Conservation (phyloP, 2,329 filamentous ascomycete species). For the Exophiala xenobiotica region DNA sequence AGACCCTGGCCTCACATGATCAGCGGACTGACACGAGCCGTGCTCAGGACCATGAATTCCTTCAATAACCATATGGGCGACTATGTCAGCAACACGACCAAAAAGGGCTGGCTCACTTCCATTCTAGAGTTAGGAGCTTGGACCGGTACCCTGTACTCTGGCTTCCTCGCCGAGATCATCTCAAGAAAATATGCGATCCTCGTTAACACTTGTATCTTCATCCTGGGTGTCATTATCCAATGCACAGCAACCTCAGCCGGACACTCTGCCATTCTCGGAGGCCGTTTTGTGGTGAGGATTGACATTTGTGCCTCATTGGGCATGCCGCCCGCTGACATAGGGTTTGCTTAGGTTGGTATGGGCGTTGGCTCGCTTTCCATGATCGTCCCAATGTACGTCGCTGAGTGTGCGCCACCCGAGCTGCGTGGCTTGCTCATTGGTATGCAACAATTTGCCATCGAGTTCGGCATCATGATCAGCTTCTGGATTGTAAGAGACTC, state of each 20-base stretch:
- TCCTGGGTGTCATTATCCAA: slow-evolving; percentile 41
- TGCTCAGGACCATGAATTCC: slow-evolving; percentile 32
- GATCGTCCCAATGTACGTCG: slow-evolving; percentile 43
- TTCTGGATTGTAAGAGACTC: slow-evolving; percentile 38
- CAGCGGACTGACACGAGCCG: slow-evolving; percentile 36
- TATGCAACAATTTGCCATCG: slow-evolving; percentile 45
- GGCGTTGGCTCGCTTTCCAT: slow-evolving; percentile 45
- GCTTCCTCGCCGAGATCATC: slow-evolving; percentile 39
- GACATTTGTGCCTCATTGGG: neutral
- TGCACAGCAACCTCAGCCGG: slow-evolving; percentile 47
- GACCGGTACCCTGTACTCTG: slow-evolving; percentile 40
- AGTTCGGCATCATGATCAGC: slow-evolving; percentile 45
- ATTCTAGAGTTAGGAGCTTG: slow-evolving; percentile 45
- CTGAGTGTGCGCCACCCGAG: slow-evolving; percentile 39
- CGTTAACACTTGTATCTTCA: slow-evolving; percentile 38
- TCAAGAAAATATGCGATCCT: slow-evolving; percentile 38
- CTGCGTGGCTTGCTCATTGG: slow-evolving; percentile 44
- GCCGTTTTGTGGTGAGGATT: slow-evolving; percentile 39
- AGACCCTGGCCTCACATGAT: no score
- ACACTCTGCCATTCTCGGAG: slow-evolving; percentile 38
- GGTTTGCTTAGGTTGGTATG: slow-evolving; percentile 32
- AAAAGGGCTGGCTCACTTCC: slow-evolving; percentile 38
- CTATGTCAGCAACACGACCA: slow-evolving; percentile 30
- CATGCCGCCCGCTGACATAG: neutral
- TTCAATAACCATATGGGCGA: slow-evolving; percentile 26